A percentile compares a stretch with the other conserved stretches of the same genome.
Evolutionary conservation across 176 grass and related monocot genomes (phyloP).

Genomic region (Leersia perrieri): DNA sequence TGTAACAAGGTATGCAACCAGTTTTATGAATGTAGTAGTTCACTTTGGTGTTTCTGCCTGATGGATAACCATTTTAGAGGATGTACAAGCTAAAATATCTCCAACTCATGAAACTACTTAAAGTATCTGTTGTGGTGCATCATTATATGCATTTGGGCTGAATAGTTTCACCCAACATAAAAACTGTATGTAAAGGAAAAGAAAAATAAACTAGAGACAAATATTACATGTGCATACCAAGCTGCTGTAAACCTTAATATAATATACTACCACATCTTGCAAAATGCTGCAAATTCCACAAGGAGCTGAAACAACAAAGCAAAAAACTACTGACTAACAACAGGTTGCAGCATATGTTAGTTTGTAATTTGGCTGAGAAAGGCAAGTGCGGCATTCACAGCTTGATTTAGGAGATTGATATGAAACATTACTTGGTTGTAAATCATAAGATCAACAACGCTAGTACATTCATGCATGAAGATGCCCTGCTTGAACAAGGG

Average conservation of each 20-base stretch:
- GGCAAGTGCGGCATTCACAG: neutral
- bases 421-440: neutral
- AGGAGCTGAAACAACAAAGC: slow-evolving; percentile 2
- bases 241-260: slow-evolving; percentile 7
- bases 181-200: neutral
- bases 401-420: neutral
- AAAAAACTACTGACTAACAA: neutral
- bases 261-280: slow-evolving; percentile 1
- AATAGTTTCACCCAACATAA: neutral
- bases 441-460: neutral
- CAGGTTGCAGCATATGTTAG: neutral
- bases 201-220: neutral
- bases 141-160: neutral
- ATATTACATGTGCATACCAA: neutral
- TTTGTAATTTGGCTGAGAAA: neutral
- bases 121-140: neutral
- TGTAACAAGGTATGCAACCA: neutral
- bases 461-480: neutral
- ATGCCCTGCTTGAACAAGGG: neutral
- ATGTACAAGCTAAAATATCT: neutral
- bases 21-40: neutral
- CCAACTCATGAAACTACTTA: neutral
- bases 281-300: neutral
- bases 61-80: slow-evolving; percentile 24
- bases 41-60: neutral